Conservation (phyloP, 192 early-diverging fungal species). For the Rhizoclosmatium globosum region DNA sequence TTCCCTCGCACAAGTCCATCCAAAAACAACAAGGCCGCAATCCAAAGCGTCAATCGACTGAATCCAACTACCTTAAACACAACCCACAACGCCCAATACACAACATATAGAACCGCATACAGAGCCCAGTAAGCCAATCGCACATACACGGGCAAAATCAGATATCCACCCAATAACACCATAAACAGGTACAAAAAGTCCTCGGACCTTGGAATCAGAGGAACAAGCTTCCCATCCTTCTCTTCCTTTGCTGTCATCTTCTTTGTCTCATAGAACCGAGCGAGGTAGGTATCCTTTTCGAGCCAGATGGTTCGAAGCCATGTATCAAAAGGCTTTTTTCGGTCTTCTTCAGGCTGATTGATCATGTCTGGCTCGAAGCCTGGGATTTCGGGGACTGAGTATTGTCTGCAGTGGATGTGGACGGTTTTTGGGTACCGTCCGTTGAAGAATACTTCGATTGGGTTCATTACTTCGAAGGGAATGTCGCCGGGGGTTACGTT, state of each 20-base stretch:
- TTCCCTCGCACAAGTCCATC: background rate
- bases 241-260: background rate
- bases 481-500: conserved; percentile 71
- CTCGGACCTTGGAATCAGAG: background rate
- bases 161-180: background rate
- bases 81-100: background rate
- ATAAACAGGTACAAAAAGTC: background rate
- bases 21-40: background rate
- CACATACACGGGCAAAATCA: background rate
- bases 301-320: background rate
- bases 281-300: conserved; percentile 17
- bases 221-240: background rate
- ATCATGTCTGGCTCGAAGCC: conserved; percentile 39
- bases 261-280: background rate
- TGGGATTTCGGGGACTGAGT: conserved; percentile 35
- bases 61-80: background rate
- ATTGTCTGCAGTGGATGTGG: conserved; percentile 74
- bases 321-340: background rate
- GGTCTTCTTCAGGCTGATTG: background rate
- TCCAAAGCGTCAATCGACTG: background rate
- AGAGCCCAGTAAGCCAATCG: background rate
- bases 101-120: background rate
- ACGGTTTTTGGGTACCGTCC: conserved; percentile 77
- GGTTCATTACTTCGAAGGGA: conserved; percentile 84
- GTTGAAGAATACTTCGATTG: conserved; percentile 78